Percentiles rank a stretch among this genome's conserved stretches.
phyloP scores from a whole-genome alignment of 2,329 filamentous ascomycete species.

The Cylindrodendrum hubeiense region DNA sequence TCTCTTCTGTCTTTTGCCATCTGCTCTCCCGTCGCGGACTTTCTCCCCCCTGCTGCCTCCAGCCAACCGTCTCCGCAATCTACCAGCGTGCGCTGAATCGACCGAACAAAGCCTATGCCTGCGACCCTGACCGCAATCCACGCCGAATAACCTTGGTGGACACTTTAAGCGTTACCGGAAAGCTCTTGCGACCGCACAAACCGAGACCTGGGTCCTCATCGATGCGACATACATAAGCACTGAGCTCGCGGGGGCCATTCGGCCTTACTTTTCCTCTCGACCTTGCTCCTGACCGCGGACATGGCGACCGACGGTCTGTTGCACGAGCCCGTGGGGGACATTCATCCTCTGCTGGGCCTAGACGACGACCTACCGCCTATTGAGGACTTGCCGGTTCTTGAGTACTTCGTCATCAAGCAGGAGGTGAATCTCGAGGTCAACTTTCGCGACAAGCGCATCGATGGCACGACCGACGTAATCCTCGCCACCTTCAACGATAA shows the following conservation, averaged over 20 bases:
- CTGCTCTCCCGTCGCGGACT: background rate
- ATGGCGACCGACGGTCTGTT: conserved; percentile 36
- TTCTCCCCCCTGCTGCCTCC: background rate
- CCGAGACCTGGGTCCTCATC: conserved; percentile 25
- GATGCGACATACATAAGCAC: conserved; percentile 38
- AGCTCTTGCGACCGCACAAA: background rate
- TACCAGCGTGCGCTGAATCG: conserved; percentile 22
- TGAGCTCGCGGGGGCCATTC: conserved; percentile 41
- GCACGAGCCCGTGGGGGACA: conserved; percentile 32
- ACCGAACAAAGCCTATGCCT: conserved; percentile 26
- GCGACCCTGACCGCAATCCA: conserved; percentile 22
- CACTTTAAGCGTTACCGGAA: conserved; percentile 5
- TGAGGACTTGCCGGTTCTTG: conserved; percentile 52
- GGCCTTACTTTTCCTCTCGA: conserved; percentile 38
- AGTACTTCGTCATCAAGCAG: conserved; percentile 78
- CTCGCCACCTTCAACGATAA: conserved; percentile 74
- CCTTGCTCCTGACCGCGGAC: conserved; percentile 32
- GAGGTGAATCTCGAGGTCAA: conserved; percentile 91
- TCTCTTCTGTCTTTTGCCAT: background rate
- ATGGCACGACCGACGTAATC: conserved; percentile 84
- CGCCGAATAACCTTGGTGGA: conserved; percentile 5
- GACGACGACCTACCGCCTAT: conserved; percentile 50
- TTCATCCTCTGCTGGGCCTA: conserved; percentile 47
- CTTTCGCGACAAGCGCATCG: conserved; percentile 80
- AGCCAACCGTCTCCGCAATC: conserved; percentile 3